Evolutionary conservation across 345 rosid genomes (phyloP).

Genomic region (Abelmoschus esculentus): DNA sequence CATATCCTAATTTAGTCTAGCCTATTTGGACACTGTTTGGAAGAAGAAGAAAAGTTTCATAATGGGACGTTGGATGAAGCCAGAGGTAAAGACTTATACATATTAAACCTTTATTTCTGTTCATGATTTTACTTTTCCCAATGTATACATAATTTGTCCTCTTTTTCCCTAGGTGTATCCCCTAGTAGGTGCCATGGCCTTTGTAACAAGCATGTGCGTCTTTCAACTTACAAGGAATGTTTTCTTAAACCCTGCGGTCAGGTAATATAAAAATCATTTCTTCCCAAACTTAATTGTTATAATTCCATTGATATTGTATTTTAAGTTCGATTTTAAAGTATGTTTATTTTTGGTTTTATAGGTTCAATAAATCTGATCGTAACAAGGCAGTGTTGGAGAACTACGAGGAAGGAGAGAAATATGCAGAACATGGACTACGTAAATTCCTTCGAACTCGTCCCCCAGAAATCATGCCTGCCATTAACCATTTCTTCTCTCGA

Average conservation of each 20-base stretch:
- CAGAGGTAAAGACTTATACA: slow-evolving; percentile 40
- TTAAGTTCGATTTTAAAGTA: too few relatives aligned
- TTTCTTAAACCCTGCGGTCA: too few relatives aligned
- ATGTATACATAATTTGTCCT: too few relatives aligned
- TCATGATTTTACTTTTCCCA: too few relatives aligned
- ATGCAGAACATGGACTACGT: slow-evolving; percentile 57
- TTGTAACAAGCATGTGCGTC: slow-evolving; percentile 50
- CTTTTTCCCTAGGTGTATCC: slow-evolving; percentile 46
- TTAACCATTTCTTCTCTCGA: slow-evolving; percentile 65
- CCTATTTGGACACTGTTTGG: too few relatives aligned
- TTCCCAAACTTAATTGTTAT: too few relatives aligned
- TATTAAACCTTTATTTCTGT: too few relatives aligned
- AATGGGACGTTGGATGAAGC: slow-evolving; percentile 72
- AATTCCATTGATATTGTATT: too few relatives aligned
- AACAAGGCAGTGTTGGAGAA: slow-evolving; percentile 53
- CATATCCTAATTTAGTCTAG: too few relatives aligned
- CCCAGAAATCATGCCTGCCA: slow-evolving; percentile 69
- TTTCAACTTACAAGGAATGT: slow-evolving; percentile 52
- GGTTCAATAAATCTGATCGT: too few relatives aligned
- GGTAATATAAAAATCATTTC: too few relatives aligned
- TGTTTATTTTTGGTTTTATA: too few relatives aligned
- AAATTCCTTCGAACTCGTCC: slow-evolving; percentile 58
- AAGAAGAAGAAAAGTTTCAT: not conserved
- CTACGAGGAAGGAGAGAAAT: slow-evolving; percentile 55
- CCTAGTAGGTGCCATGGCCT: slow-evolving; percentile 63